Evolutionary conservation across 208 protist species (phyloP), one percentile per base, ranked within the genome.

Genomic region (Crithidia brevicula): DNA sequence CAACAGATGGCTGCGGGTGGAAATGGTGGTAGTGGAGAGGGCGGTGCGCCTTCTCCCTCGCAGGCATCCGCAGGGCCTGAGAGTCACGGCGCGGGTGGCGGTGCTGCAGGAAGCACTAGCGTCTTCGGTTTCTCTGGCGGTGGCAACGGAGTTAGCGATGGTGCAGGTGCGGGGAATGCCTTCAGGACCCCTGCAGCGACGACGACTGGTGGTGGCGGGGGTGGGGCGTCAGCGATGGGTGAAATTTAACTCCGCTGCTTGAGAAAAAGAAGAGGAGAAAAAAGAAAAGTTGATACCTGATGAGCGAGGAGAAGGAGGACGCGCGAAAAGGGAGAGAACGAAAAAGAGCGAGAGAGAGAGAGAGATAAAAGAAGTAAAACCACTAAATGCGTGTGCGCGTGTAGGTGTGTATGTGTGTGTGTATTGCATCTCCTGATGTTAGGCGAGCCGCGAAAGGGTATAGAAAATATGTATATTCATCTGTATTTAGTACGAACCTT

Each of bases 1-100:
- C 34, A 34, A 23, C 43, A 64, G n/a, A n/a, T n/a, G n/a, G 23
- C 31, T 50, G 40, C 31, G 28, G 10, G 16, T 34, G 45, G 20
- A 20, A 20, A n/a, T n/a, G n/a, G n/a, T n/a, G n/a, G n/a, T 11
- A 42, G 2, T 42, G 16, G 0, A 1, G 40, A 62, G 9, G 56
- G 56, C 27, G 56, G 56, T 27, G 56, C 40, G 25, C 56, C 56
- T 22, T 62, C 56, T 7, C 56, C 56, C 27, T 27, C 56, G 42
- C 56, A 47, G 56, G 42, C 31, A n/a, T 8, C 3, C 13, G 36
- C 13, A 20, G 36, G 40, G n/a, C 18, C 38, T 5, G 56, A 62
- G 1, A 18, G 56, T 4, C 25, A 28, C n/a, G 11, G 18, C 0
- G 11, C 16, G 3, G 56, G 22, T 38, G 53, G 10, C 30, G 9